phyloP scores from a whole-genome alignment of 805 yeast genomes.

The Dipodascopsis uninucleata region DNA sequence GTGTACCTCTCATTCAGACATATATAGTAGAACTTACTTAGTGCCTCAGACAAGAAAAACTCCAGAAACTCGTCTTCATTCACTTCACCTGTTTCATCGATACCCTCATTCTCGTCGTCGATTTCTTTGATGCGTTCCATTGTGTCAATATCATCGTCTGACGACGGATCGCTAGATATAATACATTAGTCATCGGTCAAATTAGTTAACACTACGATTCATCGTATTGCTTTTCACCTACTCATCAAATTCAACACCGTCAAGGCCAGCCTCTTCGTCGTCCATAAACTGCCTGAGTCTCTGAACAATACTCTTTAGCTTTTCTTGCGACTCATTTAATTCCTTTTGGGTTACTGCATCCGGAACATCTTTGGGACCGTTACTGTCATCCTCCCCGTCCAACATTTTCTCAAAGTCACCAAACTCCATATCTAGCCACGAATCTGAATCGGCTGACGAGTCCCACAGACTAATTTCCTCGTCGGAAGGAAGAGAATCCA shows the following conservation, averaged over 20 bases:
- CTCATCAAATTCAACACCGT: slow-evolving; percentile 26
- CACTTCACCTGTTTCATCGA: slow-evolving; percentile 42
- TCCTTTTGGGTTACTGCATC: slow-evolving; percentile 3
- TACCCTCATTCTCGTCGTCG: slow-evolving; percentile 29
- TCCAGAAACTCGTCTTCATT: slow-evolving; percentile 71
- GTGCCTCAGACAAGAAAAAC: slow-evolving; percentile 53
- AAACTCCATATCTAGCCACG: slow-evolving; percentile 28
- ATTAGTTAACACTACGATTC: no score
- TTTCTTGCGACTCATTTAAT: slow-evolving; percentile 4
- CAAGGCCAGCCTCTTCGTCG: slow-evolving; percentile 20
- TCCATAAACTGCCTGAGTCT: slow-evolving; percentile 17
- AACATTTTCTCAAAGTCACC: slow-evolving; percentile 23
- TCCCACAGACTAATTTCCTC: slow-evolving; percentile 27
- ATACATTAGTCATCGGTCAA: no score
- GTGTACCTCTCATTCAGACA: neutral
- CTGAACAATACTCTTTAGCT: slow-evolving; percentile 11
- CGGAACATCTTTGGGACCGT: slow-evolving; percentile 15
- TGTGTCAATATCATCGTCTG: slow-evolving; percentile 6
- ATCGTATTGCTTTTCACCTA: no score
- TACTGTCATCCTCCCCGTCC: slow-evolving; percentile 13
- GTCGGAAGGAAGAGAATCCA: slow-evolving; percentile 9
- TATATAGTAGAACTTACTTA: slow-evolving; percentile 31
- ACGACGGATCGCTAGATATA: slow-evolving; percentile 13
- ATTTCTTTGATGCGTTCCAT: slow-evolving; percentile 25
- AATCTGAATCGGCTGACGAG: slow-evolving; percentile 24